These are phyloP conservation scores for Eucalyptus globulus DNA, from an alignment of 345 rosid genomes.

Conservation along the genomic window DNA sequence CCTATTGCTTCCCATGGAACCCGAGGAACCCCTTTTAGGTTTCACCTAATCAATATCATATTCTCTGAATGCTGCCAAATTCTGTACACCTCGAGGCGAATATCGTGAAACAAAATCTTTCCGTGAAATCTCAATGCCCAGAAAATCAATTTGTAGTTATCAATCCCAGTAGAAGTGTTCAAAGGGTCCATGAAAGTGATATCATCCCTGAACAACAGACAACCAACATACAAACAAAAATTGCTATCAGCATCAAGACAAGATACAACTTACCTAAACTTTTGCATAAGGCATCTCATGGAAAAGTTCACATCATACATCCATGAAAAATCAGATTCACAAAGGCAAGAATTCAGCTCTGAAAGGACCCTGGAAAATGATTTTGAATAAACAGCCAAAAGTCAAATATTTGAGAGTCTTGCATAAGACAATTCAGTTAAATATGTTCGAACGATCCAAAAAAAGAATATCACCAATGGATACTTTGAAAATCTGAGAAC, in stretches of 20 bases:
- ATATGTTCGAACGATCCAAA: background rate
- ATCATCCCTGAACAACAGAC: slow-evolving; percentile 51
- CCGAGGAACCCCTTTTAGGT: slow-evolving; percentile 73
- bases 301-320: background rate
- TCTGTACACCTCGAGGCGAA: slow-evolving; percentile 67
- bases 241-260: background rate
- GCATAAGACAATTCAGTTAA: background rate
- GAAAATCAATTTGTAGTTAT: slow-evolving; percentile 68
- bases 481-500: background rate
- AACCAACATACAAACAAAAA: background rate
- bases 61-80: slow-evolving; percentile 98
- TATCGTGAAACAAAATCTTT: slow-evolving; percentile 65
- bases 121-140: slow-evolving; percentile 95
- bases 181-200: slow-evolving; percentile 68
- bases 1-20: slow-evolving; percentile 97
- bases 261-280: background rate
- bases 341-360: background rate
- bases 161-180: slow-evolving; percentile 71
- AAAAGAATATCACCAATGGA: background rate
- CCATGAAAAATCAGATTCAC: background rate
- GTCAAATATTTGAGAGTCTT: background rate
- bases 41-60: slow-evolving; percentile 69
- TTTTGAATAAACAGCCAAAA: background rate
- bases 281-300: background rate
- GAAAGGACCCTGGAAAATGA: background rate